Conservation (phyloP, 2,329 filamentous ascomycete species). For the Stagonosporopsis vannaccii region DNA sequence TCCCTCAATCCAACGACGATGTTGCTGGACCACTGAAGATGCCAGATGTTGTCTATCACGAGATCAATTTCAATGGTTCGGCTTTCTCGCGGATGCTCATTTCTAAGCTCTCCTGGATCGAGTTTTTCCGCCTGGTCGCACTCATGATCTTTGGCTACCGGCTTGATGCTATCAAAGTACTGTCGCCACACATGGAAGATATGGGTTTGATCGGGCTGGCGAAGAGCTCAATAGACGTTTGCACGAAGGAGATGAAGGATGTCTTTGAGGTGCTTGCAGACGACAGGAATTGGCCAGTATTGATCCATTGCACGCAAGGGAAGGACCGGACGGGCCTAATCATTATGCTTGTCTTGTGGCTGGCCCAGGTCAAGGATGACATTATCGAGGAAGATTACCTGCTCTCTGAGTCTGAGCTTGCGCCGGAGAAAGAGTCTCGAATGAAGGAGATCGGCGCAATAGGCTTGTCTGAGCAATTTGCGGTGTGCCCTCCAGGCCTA, state of each 20-base stretch:
- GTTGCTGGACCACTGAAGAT: slow-evolving; percentile 67
- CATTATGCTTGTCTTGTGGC: slow-evolving; percentile 71
- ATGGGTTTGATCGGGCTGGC: slow-evolving; percentile 76
- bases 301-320: slow-evolving; percentile 88
- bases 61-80: slow-evolving; percentile 77
- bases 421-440: slow-evolving; percentile 67
- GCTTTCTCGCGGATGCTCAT: slow-evolving; percentile 74
- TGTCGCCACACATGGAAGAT: slow-evolving; percentile 73
- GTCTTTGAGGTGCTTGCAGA: slow-evolving; percentile 60
- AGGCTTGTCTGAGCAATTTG: slow-evolving; percentile 74
- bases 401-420: slow-evolving; percentile 68
- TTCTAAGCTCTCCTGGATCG: slow-evolving; percentile 71
- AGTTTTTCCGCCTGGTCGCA: slow-evolving; percentile 67
- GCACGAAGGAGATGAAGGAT: slow-evolving; percentile 66
- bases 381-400: slow-evolving; percentile 77
- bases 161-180: slow-evolving; percentile 71
- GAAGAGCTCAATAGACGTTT: slow-evolving; percentile 72
- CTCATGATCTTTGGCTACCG: slow-evolving; percentile 73
- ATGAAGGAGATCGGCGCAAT: slow-evolving; percentile 73
- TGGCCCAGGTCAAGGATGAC: slow-evolving; percentile 63
- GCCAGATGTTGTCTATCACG: slow-evolving; percentile 66
- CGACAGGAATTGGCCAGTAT: slow-evolving; percentile 64
- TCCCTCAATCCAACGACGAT: slow-evolving; percentile 58
- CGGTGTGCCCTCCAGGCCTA: slow-evolving; percentile 69
- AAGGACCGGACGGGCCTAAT: slow-evolving; percentile 84